Evolutionary conservation across 2,329 filamentous ascomycete species (phyloP), one percentile per base, ranked within the genome.

Genomic region (Clonostachys byssicola): DNA sequence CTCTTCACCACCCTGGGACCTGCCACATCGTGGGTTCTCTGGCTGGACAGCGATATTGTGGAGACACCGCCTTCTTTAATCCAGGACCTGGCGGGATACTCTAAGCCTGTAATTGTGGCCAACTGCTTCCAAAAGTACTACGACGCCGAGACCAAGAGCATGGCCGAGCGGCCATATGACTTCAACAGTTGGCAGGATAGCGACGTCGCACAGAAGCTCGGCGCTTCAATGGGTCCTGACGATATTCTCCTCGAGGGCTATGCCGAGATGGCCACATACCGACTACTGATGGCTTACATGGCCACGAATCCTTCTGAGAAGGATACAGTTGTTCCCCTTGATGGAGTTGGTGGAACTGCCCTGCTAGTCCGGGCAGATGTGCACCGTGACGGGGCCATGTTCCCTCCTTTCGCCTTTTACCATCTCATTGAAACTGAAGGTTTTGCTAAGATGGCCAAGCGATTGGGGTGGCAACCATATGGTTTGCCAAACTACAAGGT

Each of bases 401-500:
- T 99, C 71, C 94, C 94, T 16, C 82, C 94, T 0, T 99, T 99
- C 63, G 71, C 92, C 4, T 99, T 99, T 63, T 97, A 96, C 64
- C 88, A 99, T 67, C 76, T 99, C 51, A 95, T 99, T 51, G 94
- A 99, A 74, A 97, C 94, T 1, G 94, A 99, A 62, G 94, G 94
- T 0, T 99, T 99, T 61, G 92, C 94, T 16, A 96, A 92, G 71
- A 99, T 99, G 94, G 92, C 92, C 12, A 86, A 82, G 64, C 77
- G 94, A 54, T 67, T 99, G 60, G 91, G 91, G 43, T 96, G 91
- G 85, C 78, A 86, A 51, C 81, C 88, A 49, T 90, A 79, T 56
- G 94, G 94, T n/a, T 72, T 97, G 60, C 94, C 94, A 40, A 96
- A 97, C 71, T 99, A 99, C 72, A 92, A 92, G 77, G 94, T 96